A percentile compares a stretch with the other conserved stretches of the same genome.
Evolutionary conservation across 2,329 filamentous ascomycete genomes (phyloP).

Genomic region (Capronia coronata): DNA sequence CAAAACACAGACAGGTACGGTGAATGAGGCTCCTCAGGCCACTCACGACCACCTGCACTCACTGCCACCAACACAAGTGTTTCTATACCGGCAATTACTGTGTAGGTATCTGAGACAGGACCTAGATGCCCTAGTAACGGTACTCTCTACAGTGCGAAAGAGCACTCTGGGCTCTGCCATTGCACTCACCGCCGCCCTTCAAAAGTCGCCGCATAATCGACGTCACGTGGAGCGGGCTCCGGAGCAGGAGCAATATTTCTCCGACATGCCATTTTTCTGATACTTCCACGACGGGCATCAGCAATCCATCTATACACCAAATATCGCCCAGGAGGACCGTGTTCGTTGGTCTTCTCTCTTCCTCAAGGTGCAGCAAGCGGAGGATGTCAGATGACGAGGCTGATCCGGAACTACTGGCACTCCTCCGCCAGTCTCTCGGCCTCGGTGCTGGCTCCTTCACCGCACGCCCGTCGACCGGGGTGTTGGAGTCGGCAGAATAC

Average conservation of each 20-base stretch:
- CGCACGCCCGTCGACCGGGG: constrained; percentile 65
- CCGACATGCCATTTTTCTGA: neutral
- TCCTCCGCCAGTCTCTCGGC: constrained; percentile 73
- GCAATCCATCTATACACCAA: too few species aligned
- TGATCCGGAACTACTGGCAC: constrained; percentile 77
- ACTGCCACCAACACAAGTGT: neutral
- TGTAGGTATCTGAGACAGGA: too few species aligned
- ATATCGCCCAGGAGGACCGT: too few species aligned
- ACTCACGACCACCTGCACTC: too few species aligned
- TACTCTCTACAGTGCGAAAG: too few species aligned
- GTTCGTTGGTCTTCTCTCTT: neutral
- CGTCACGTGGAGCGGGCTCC: neutral
- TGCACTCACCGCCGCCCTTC: too few species aligned
- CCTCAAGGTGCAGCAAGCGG: neutral
- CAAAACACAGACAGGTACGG: too few species aligned
- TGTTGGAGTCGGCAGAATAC: constrained; percentile 74
- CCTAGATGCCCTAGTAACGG: too few species aligned
- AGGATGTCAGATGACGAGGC: constrained; percentile 86
- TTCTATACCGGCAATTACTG: too few species aligned
- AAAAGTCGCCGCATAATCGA: constrained; percentile 3
- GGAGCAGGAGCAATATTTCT: neutral
- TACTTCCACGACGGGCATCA: too few species aligned
- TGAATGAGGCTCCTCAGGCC: too few species aligned
- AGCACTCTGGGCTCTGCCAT: too few species aligned
- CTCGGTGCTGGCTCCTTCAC: constrained; percentile 52